Percentiles rank a stretch among this genome's conserved stretches.
Conservation (phyloP, 2,329 filamentous ascomycete genomes). For the Fusarium veterinarium region DNA sequence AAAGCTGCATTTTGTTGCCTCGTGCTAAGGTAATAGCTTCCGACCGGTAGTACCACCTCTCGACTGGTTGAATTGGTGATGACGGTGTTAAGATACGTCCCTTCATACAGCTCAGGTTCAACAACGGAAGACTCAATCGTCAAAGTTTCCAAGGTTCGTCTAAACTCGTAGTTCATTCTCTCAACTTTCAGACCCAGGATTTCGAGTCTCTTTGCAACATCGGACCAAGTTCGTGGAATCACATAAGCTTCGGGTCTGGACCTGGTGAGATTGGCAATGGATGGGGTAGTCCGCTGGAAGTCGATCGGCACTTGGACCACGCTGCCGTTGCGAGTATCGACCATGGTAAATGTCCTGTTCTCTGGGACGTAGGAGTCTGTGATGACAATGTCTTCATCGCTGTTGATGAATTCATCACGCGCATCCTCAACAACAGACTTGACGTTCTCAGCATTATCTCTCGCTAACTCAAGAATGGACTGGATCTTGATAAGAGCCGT, state of each 20-base stretch:
- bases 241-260: constrained; percentile 9
- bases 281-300: constrained; percentile 12
- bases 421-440: constrained; percentile 5
- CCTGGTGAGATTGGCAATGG: constrained; percentile 7
- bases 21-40: constrained; percentile 9
- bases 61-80: constrained; percentile 8
- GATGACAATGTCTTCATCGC: constrained; percentile 2
- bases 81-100: constrained; percentile 8
- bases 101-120: constrained; percentile 12
- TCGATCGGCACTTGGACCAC: constrained; percentile 9
- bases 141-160: neutral
- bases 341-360: constrained; percentile 9
- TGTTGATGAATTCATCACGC: constrained; percentile 11
- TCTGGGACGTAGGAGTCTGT: neutral
- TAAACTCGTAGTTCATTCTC: neutral
- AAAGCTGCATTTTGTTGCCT: constrained; percentile 20
- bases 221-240: constrained; percentile 5
- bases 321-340: constrained; percentile 2
- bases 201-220: neutral
- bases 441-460: neutral
- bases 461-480: constrained; percentile 9
- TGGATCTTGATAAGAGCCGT: constrained; percentile 14
- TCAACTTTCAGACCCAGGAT: constrained; percentile 2
- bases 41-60: neutral
- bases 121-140: neutral